Percentiles rank a stretch among this genome's conserved stretches.
These are phyloP conservation scores for Dalbergia oliveri DNA, from an alignment of 306 rosid species.

Conservation along the genomic window DNA sequence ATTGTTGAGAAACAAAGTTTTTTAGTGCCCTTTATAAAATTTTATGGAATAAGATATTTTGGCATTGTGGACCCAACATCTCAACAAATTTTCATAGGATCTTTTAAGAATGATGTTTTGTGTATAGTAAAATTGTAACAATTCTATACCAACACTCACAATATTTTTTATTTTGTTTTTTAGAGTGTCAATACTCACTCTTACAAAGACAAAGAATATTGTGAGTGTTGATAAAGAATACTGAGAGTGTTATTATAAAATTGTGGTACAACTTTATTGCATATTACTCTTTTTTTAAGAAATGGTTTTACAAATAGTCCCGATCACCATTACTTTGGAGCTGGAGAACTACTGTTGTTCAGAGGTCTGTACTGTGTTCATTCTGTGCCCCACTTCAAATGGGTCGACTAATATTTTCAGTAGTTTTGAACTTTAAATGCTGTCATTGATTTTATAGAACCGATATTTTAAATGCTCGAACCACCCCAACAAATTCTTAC, in stretches of 20 bases:
- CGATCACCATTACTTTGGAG: neutral
- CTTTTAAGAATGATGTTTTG: no score
- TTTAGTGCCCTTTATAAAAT: no score
- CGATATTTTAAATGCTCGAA: conserved; percentile 26
- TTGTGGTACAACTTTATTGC: no score
- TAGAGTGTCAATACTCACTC: no score
- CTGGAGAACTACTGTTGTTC: neutral
- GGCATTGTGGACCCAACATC: neutral
- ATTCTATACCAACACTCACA: no score
- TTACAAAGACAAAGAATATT: no score
- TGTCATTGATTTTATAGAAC: conserved; percentile 4
- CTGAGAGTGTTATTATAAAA: no score
- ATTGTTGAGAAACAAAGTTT: no score
- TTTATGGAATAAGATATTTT: neutral
- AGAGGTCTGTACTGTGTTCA: neutral
- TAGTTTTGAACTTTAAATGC: conserved; percentile 45
- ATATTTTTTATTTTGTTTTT: no score
- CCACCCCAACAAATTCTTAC: conserved; percentile 21
- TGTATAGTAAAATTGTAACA: no score
- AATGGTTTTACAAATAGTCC: neutral
- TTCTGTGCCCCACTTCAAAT: neutral
- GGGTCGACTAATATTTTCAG: neutral
- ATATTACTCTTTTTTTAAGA: neutral
- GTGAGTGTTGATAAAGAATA: no score
- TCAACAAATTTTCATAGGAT: neutral